phyloP scores from a whole-genome alignment of 2,329 filamentous ascomycete species.

The Cladosporium sp. region DNA sequence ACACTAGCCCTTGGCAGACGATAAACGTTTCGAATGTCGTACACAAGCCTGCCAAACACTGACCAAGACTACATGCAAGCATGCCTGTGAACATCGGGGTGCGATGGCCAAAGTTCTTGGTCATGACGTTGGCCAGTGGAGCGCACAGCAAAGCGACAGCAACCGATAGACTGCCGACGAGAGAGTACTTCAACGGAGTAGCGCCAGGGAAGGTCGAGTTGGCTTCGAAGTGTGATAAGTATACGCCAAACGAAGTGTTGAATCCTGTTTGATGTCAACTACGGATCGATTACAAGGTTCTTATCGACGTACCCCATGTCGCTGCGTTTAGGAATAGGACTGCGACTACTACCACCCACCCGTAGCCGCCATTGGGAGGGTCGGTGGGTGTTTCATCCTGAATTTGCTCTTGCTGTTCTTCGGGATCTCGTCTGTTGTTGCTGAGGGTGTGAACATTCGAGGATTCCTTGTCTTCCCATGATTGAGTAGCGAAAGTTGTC shows the following conservation, averaged over 20 bases:
- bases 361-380: slow-evolving; percentile 35
- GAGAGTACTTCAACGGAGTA: slow-evolving; percentile 35
- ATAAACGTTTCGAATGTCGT: neutral
- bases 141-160: slow-evolving; percentile 29
- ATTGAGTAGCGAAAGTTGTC: neutral
- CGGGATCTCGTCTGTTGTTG: neutral
- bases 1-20: neutral
- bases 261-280: slow-evolving; percentile 12
- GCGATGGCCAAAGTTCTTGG: slow-evolving; percentile 3
- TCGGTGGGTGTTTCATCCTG: neutral
- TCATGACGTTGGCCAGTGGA: slow-evolving; percentile 4
- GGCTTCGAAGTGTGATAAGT: slow-evolving; percentile 39
- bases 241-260: slow-evolving; percentile 37
- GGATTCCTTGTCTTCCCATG: neutral
- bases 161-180: slow-evolving; percentile 39
- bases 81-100: neutral
- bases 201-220: slow-evolving; percentile 33
- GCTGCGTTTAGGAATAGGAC: slow-evolving; percentile 29
- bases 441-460: neutral
- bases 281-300: neutral
- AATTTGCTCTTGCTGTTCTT: neutral
- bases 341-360: slow-evolving; percentile 31
- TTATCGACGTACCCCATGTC: slow-evolving; percentile 30
- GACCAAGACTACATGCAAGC: slow-evolving; percentile 7
- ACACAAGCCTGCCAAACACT: slow-evolving; percentile 6